A percentile compares a stretch with the other conserved stretches of the same genome.
phyloP scores from a whole-genome alignment of 495 filamentous ascomycete genomes.

The Mycothermus thermophilus region DNA sequence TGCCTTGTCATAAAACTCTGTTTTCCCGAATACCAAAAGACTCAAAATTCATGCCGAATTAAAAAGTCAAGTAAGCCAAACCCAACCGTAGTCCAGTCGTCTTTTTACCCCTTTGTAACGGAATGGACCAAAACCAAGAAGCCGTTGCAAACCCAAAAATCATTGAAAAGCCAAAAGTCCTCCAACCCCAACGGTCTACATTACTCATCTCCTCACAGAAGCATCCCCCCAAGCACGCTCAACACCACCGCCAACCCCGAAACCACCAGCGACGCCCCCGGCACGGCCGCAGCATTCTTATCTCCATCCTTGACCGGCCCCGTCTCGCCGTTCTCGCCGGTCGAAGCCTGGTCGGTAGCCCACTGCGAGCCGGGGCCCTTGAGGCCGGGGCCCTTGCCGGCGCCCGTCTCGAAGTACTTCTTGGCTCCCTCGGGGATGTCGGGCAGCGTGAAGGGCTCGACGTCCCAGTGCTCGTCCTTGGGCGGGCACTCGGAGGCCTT shows the following conservation, averaged over 20 bases:
- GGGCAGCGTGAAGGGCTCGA: slow-evolving; percentile 51
- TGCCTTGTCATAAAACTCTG: too few relatives aligned
- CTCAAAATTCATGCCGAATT: too few relatives aligned
- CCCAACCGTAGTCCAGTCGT: too few relatives aligned
- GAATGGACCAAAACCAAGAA: too few relatives aligned
- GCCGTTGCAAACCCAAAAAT: not conserved
- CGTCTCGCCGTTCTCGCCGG: slow-evolving; percentile 9
- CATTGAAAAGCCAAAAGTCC: not conserved
- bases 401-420: slow-evolving; percentile 55
- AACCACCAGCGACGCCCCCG: not conserved
- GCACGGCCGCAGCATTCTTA: not conserved
- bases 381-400: slow-evolving; percentile 62
- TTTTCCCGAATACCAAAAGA: too few relatives aligned
- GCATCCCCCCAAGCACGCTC: not conserved
- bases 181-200: too few relatives aligned
- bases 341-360: slow-evolving; percentile 36
- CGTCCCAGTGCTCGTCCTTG: slow-evolving; percentile 57
- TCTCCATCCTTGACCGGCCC: not conserved
- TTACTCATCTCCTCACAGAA: too few relatives aligned
- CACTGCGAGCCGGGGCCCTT: slow-evolving; percentile 59
- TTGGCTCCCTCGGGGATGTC: slow-evolving; percentile 56
- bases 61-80: too few relatives aligned
- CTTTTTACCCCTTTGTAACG: too few relatives aligned
- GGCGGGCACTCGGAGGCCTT: slow-evolving; percentile 56
- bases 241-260: not conserved